phyloP scores from a whole-genome alignment of 2,329 filamentous ascomycete species.

The Leptographium wingfieldii region DNA sequence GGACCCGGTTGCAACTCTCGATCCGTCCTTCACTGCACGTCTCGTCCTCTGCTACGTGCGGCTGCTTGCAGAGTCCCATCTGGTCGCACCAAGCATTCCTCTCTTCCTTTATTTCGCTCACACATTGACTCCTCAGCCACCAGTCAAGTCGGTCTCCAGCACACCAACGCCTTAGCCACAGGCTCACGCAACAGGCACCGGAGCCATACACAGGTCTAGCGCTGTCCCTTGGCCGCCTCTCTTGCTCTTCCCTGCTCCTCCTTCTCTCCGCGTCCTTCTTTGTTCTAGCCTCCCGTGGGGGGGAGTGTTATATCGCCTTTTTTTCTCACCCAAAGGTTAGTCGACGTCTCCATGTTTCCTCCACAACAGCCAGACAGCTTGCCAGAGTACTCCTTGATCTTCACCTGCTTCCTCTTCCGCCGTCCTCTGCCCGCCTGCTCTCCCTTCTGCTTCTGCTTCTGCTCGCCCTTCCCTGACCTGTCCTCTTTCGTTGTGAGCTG shows the following conservation, averaged over 20 bases:
- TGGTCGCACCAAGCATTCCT: not conserved
- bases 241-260: constrained; percentile 5
- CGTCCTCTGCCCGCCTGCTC: not conserved
- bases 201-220: not conserved
- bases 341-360: not conserved
- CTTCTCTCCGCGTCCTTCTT: constrained; percentile 5
- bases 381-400: not conserved
- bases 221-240: not conserved
- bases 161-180: constrained; percentile 3
- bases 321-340: not conserved
- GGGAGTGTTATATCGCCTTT: not conserved
- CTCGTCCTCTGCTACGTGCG: not conserved
- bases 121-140: not conserved
- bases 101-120: constrained; percentile 3
- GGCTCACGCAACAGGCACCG: constrained; percentile 1
- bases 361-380: not conserved
- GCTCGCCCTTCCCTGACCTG: not conserved
- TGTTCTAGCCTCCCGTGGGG: not conserved
- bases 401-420: not conserved
- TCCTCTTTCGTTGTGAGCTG: not conserved
- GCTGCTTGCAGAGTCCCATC: not conserved
- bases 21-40: not conserved
- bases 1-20: not conserved
- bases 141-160: constrained; percentile 6
- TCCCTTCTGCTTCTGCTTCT: not conserved